Conservation (phyloP, 2,329 filamentous ascomycete species). For the Emmonsiellopsis sp. region DNA sequence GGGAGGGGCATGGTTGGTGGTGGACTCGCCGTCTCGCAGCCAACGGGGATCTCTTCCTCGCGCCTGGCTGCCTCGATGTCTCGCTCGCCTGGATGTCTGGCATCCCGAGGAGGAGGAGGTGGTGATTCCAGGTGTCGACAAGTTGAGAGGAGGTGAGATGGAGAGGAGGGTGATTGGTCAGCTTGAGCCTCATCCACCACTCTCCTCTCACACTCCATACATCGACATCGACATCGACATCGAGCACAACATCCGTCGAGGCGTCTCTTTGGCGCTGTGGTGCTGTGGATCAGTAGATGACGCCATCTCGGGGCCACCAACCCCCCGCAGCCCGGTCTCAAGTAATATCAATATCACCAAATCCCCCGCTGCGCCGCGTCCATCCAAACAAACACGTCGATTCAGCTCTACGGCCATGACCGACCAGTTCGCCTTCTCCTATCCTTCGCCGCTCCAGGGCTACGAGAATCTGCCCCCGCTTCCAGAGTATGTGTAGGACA, state of each 20-base stretch:
- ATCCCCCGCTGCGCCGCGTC: background rate
- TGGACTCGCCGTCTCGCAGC: background rate
- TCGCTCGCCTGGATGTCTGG: too few relatives aligned
- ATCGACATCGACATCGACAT: background rate
- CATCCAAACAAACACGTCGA: background rate
- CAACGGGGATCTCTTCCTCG: background rate
- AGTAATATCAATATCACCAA: too few relatives aligned
- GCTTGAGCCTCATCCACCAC: background rate
- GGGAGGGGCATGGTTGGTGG: too few relatives aligned
- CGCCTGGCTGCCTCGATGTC: background rate
- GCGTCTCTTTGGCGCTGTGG: too few relatives aligned
- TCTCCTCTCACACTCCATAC: background rate
- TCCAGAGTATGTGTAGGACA: conserved; percentile 27
- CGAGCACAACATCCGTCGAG: background rate
- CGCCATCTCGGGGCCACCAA: too few relatives aligned
- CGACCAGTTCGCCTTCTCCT: conserved; percentile 44
- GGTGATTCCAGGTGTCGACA: too few relatives aligned
- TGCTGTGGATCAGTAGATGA: too few relatives aligned
- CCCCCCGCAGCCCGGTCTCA: background rate
- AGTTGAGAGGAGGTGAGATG: background rate
- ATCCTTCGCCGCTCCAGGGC: conserved; percentile 46
- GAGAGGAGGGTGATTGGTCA: background rate
- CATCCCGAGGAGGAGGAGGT: too few relatives aligned
- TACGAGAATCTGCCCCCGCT: conserved; percentile 42
- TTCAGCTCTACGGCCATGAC: conserved; percentile 29